A percentile compares a stretch with the other conserved stretches of the same genome.
These are phyloP conservation scores for Asterella californica DNA, from an alignment of 225 moss, liverwort and hornwort species.

Conservation along the genomic window DNA sequence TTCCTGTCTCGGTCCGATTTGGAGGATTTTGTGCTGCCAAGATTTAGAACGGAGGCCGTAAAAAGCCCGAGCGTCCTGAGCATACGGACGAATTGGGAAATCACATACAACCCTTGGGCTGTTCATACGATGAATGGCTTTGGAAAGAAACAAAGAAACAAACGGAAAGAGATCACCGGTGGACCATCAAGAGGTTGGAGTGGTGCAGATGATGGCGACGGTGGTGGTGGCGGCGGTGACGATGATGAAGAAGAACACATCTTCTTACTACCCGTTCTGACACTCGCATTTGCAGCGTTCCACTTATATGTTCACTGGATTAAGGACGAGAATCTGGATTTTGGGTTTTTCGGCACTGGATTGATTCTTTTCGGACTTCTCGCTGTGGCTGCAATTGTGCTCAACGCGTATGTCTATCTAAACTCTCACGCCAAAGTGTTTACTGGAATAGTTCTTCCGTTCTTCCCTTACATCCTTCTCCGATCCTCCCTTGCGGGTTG, in stretches of 20 bases:
- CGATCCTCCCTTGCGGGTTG: neutral
- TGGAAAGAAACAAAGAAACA: slow-evolving; percentile 48
- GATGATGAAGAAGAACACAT: slow-evolving; percentile 76
- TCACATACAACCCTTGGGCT: slow-evolving; percentile 74
- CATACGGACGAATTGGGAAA: slow-evolving; percentile 62
- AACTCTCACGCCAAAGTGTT: neutral
- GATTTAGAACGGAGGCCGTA: slow-evolving; percentile 11
- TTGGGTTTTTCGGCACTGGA: slow-evolving; percentile 68
- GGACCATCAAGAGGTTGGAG: slow-evolving; percentile 77
- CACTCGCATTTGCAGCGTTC: slow-evolving; percentile 75
- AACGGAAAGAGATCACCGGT: slow-evolving; percentile 61
- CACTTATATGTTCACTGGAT: slow-evolving; percentile 82
- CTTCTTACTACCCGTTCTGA: slow-evolving; percentile 66
- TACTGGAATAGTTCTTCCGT: neutral
- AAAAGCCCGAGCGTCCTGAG: slow-evolving; percentile 63
- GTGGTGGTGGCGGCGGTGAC: slow-evolving; percentile 65
- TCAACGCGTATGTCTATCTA: slow-evolving; percentile 50
- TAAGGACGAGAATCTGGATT: slow-evolving; percentile 71
- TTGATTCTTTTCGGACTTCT: slow-evolving; percentile 65
- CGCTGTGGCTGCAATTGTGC: slow-evolving; percentile 64
- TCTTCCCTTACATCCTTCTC: neutral
- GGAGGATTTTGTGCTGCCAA: slow-evolving; percentile 48
- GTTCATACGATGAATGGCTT: slow-evolving; percentile 70
- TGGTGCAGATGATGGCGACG: slow-evolving; percentile 71
- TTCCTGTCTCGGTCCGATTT: slow-evolving; percentile 51